Evolutionary conservation across 495 filamentous ascomycete species (phyloP), one percentile per base, ranked within the genome.

Genomic region (Xylaria telfairii): DNA sequence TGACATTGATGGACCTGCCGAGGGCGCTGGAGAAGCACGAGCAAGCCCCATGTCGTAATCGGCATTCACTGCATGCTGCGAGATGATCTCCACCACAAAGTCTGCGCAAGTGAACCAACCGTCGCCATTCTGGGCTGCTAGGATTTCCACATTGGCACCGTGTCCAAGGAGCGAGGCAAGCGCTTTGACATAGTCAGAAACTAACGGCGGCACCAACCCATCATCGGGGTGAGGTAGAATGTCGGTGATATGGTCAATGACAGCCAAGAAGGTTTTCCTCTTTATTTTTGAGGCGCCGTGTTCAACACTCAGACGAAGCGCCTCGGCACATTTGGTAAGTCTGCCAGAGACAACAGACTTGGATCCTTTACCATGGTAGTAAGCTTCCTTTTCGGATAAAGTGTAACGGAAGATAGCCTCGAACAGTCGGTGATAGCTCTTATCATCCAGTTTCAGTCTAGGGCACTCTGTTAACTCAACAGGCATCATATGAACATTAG

Each of bases 171-270:
- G 80, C 46, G 86, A 83, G 28, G 83, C 80, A 68, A 98, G 80
- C 37, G 89, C 87, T 84, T 93, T 97, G 73, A 91, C 85, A 78
- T 98, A 97, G 75, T 93, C 89, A 32, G 90, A 83, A 49, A 88
- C 82, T 2, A 98, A 82, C n/a, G 92, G 92, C 65, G 90, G 87
- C 67, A 89, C 88, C 75, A 92, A 90, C 15, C 88, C 86, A 24
- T 87, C 88, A 44, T 90, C 87, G 3, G 87, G 80, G 4, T 84
- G 82, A 15, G 88, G 88, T 47, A 98, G 83, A 47, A 87, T 90
- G 72, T 98, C 89, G 24, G 87, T 89, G 68, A 98, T 91, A 78
- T 97, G 94, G 57, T 93, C 90, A 69, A 94, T 83, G 32, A 97
- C 78, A 4, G 93, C 87, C 71, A 90, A 89, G 34, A 95, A 87